Evolutionary conservation across 2,329 filamentous ascomycete genomes (phyloP), one percentile per base, ranked within the genome.

Genomic region (Aspergillus udagawae): DNA sequence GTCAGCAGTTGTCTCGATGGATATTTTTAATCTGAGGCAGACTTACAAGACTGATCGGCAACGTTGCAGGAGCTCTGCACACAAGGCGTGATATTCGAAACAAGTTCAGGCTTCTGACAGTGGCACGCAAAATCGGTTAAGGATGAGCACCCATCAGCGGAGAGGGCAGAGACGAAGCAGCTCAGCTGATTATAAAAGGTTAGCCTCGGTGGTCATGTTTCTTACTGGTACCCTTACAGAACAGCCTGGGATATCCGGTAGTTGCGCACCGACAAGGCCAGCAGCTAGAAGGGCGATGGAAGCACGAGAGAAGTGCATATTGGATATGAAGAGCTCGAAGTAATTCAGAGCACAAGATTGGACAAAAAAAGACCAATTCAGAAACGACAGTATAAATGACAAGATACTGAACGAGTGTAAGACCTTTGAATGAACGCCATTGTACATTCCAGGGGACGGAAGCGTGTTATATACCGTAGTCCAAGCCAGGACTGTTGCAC

Each of bases 41-140:
- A 66, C 70, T 9, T 67, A 76, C 74, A 60, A 42, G 67, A 65
- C 61, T 77, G 74, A 60, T 79, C 77, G 0, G 63, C 58, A 20
- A 67, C 44, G 6, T 61, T 61, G 68, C 80, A 82, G 21, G 72
- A 71, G 38, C 68, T 65, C 66, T 79, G 53, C 28, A 82, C 78
- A 58, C 80, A 82, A 47, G 80, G 80, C 56, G 74, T 74, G 57
- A 81, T 73, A 48, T 66, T 55, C 47, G 62, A 54, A 49, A 79
- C 66, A 48, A 82, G 73, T 38, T 71, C 65, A 45, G 77, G 69
- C 68, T 79, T 77, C 65, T 75, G 65, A 71, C 79, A 81, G 69
- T 80, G 78, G 68, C 78, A 80, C 38, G 73, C 73, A 66, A 81
- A 82, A 71, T 82, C 79, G 59, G 71, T 74, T 35, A 81, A 64